Conservation (phyloP, 306 rosid species). For the Delonix regia region DNA sequence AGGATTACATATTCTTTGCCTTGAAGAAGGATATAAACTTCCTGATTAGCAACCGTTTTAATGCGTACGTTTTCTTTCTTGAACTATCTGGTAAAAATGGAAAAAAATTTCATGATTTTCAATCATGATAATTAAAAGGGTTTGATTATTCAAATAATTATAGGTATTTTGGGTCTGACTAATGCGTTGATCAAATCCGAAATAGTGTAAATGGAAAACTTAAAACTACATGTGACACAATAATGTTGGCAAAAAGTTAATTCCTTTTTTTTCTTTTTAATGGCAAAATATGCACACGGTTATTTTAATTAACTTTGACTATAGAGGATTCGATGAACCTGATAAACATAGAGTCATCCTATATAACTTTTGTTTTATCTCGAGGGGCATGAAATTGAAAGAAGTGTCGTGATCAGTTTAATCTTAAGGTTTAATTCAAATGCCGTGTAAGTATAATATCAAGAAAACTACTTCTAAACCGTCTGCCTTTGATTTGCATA, state of each 20-base stretch:
- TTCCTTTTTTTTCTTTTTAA: neutral
- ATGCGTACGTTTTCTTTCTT: neutral
- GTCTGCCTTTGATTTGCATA: conserved; percentile 53
- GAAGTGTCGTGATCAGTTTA: conserved; percentile 43
- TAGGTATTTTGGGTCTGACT: neutral
- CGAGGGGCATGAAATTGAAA: conserved; percentile 29
- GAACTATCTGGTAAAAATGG: neutral
- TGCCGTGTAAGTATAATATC: conserved; percentile 70
- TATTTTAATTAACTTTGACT: conserved; percentile 9
- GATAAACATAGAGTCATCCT: conserved; percentile 7
- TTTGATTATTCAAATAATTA: neutral
- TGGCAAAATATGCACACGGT: neutral
- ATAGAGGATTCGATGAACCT: conserved; percentile 12
- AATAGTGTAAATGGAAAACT: conserved; percentile 1
- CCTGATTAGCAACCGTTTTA: conserved; percentile 9
- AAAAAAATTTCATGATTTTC: neutral
- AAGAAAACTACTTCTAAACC: conserved; percentile 62
- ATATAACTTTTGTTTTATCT: neutral
- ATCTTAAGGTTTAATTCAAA: conserved; percentile 49
- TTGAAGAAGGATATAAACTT: conserved; percentile 6
- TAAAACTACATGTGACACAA: conserved; percentile 8
- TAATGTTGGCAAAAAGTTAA: neutral
- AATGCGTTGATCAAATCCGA: neutral
- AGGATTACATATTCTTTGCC: neutral
- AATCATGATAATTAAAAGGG: neutral